Percentiles rank a stretch among this genome's conserved stretches.
Conservation (phyloP, 176 grass and related monocot species). For the Pontederia crassipes region DNA sequence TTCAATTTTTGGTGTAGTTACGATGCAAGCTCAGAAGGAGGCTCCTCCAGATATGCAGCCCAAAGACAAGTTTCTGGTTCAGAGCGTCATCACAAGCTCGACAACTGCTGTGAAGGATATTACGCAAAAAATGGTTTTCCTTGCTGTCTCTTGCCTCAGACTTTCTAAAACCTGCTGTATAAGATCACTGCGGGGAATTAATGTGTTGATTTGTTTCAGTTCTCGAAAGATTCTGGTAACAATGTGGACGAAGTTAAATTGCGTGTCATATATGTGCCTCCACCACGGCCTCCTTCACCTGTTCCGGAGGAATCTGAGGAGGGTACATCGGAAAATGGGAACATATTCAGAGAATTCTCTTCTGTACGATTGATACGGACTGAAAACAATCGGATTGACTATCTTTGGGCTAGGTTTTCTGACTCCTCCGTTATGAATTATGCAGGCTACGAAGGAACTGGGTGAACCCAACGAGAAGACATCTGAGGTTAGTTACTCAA, state of each 20-base stretch:
- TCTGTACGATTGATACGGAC: not conserved
- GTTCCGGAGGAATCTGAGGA: conserved; percentile 12
- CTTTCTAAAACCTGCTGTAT: too few species aligned
- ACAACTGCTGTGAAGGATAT: conserved; percentile 45
- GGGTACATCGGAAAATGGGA: conserved; percentile 4
- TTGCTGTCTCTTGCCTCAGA: conserved; percentile 4
- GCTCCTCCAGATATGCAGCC: conserved; percentile 49
- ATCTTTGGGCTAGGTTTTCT: not conserved
- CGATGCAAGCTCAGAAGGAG: conserved; percentile 60
- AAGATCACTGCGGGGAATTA: too few species aligned
- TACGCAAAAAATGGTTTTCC: conserved; percentile 42
- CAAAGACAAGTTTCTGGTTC: conserved; percentile 77
- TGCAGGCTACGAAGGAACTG: not conserved
- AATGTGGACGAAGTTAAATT: conserved; percentile 61
- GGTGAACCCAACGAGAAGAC: not conserved
- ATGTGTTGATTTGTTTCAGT: conserved; percentile 27
- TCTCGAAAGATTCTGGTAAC: conserved; percentile 56
- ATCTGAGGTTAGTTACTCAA: not conserved
- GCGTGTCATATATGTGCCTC: conserved; percentile 54
- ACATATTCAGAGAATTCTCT: not conserved
- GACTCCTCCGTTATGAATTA: not conserved
- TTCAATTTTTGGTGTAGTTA: conserved; percentile 30
- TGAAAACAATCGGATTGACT: not conserved
- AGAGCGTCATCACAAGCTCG: conserved; percentile 35
- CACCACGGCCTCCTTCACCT: conserved; percentile 2